Conservation (phyloP, 306 rosid genomes). For the Crotalaria pallida region DNA sequence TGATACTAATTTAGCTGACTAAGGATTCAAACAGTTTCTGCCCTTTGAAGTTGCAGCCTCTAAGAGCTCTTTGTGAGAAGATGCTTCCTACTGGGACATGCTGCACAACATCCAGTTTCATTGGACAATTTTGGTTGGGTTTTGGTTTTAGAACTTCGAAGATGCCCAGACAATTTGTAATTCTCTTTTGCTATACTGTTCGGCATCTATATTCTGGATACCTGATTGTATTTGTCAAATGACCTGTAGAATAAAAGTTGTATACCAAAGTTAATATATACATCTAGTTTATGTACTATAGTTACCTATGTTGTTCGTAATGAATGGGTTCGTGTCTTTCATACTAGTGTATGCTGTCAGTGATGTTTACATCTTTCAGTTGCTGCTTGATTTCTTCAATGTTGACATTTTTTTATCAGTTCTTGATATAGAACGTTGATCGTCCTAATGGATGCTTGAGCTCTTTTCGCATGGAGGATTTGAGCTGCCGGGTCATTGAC, state of each 20-base stretch:
- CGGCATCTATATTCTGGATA: conserved; percentile 32
- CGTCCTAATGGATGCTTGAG: not conserved
- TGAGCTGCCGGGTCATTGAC: not conserved
- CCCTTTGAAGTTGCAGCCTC: conserved; percentile 60
- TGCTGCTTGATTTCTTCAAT: not conserved
- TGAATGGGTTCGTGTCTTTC: conserved; percentile 2
- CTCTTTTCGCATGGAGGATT: not conserved
- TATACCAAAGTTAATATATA: conserved; percentile 23
- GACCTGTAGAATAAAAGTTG: conserved; percentile 43
- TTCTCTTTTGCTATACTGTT: conserved; percentile 38
- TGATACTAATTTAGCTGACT: conserved; percentile 53
- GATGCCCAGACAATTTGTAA: conserved; percentile 37
- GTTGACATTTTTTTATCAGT: not conserved
- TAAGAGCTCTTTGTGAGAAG: conserved; percentile 47
- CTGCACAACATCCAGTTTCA: conserved; percentile 21
- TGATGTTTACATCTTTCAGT: not conserved
- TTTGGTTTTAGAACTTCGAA: conserved; percentile 43
- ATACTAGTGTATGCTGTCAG: not conserved
- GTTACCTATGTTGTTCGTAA: conserved; percentile 2
- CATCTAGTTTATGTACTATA: conserved; percentile 9
- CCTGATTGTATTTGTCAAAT: conserved; percentile 36
- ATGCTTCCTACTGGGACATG: conserved; percentile 26
- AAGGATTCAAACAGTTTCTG: conserved; percentile 54
- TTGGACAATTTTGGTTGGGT: conserved; percentile 38
- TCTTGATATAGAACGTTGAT: not conserved